These are phyloP conservation scores for Saccharomycopsis fodiens DNA, from an alignment of 805 yeast species.

Conservation along the genomic window DNA sequence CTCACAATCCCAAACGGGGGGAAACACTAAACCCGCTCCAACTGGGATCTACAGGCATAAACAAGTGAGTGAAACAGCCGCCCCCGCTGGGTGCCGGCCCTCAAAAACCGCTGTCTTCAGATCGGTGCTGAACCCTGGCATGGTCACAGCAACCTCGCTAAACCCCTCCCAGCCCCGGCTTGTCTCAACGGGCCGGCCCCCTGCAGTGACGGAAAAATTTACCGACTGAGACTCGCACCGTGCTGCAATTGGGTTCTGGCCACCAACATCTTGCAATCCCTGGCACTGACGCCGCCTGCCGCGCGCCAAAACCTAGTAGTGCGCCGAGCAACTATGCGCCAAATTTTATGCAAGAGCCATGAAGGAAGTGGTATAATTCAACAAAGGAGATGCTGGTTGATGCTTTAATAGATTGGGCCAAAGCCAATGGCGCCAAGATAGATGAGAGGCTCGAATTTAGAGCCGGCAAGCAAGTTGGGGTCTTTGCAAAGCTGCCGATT, in stretches of 20 bases:
- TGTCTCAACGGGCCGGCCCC: too few relatives aligned
- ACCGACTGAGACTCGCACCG: not conserved
- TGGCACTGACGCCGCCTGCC: not conserved
- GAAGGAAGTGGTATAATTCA: not conserved
- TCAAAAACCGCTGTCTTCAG: too few relatives aligned
- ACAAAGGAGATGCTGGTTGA: not conserved
- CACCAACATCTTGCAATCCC: not conserved
- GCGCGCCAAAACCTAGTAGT: not conserved
- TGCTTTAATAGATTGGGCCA: slow-evolving; percentile 31
- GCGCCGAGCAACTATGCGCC: not conserved
- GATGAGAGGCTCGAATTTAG: slow-evolving; percentile 30
- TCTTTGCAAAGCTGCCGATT: slow-evolving; percentile 22
- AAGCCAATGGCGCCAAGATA: slow-evolving; percentile 31
- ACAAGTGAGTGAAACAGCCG: too few relatives aligned
- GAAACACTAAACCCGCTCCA: too few relatives aligned
- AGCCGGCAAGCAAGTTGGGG: slow-evolving; percentile 30
- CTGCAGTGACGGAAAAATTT: not conserved
- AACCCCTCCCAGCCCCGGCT: too few relatives aligned
- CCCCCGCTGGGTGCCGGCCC: too few relatives aligned
- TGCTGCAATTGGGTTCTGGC: not conserved
- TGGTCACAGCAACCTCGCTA: too few relatives aligned
- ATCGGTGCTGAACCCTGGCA: too few relatives aligned
- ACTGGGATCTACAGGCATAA: too few relatives aligned
- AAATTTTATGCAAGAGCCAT: not conserved
- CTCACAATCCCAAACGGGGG: too few relatives aligned